Evolutionary conservation across 306 rosid species (phyloP), one percentile per base, ranked within the genome.

Genomic region (Glycine tomentella): DNA sequence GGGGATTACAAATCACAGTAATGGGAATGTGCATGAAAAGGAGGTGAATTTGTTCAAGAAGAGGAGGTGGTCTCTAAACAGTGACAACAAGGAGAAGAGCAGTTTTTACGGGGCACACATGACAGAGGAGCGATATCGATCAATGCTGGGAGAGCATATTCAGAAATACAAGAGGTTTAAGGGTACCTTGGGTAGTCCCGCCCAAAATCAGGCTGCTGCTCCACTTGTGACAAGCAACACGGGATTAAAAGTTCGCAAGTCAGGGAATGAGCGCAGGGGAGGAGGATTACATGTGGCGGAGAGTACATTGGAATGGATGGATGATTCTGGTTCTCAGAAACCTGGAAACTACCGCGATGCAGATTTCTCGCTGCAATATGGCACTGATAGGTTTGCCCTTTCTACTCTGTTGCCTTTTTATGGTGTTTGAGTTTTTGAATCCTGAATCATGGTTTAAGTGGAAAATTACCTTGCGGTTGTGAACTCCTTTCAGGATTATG

Each of bases 141-240:
- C 95, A 74, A 96, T 96, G 98, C 94, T 96, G 20, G 97, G 99
- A 75, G 99, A 93, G 59, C 99, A 96, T 86, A 83, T 93, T 82
- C 89, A 92, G 87, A 90, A 90, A 77, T 93, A 92, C 81, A 92
- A 90, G 87, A 89, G 97, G 92, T 78, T 76, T 80, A 96, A 92
- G 92, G 97, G 91, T 68, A 73, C 92, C 62, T 85, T 90, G 0
- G 72, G 89, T 33, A 83, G 86, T 87, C 93, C 94, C 74, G 90
- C 81, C 56, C 90, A 89, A 42, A 82, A 81, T 45, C 83, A 84
- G 77, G 86, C 57, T 75, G 87, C 85, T 46, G 79, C 72, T 86
- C 86, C 87, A 14, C 84, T 76, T 63, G 68, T 83, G 20, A 93
- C 87, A 82, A 81, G 80, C 74, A 89, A 70, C 65, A 40, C 72